These are phyloP conservation scores for Alternaria ventricosa DNA, from an alignment of 2,329 filamentous ascomycete species.

Conservation along the genomic window DNA sequence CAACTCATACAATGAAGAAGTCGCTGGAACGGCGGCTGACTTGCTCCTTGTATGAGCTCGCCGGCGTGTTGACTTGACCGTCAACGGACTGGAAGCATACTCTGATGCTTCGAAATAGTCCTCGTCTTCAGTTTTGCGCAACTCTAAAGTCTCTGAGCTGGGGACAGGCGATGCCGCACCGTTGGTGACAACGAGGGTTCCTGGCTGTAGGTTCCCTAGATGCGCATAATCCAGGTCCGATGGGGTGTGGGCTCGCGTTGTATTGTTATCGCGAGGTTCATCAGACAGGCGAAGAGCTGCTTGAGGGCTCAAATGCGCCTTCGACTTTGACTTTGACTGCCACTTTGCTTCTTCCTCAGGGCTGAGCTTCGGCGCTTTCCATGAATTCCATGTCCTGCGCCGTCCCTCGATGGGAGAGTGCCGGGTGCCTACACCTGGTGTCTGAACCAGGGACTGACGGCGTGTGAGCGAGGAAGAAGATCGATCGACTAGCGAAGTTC, in stretches of 20 bases:
- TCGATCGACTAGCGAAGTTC: constrained; percentile 27
- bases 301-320: constrained; percentile 29
- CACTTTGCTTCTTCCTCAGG: constrained; percentile 41
- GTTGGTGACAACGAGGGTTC: constrained; percentile 56
- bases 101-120: constrained; percentile 42
- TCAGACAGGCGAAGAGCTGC: constrained; percentile 29
- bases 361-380: constrained; percentile 33
- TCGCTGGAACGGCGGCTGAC: constrained; percentile 29
- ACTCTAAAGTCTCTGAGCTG: constrained; percentile 34
- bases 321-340: constrained; percentile 24
- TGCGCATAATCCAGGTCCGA: constrained; percentile 52
- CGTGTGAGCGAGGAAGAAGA: constrained; percentile 43
- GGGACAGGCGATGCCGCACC: constrained; percentile 55
- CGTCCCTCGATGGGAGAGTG: constrained; percentile 39
- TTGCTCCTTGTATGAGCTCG: constrained; percentile 37
- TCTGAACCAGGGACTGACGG: constrained; percentile 49
- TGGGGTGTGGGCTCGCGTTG: constrained; percentile 47
- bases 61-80: constrained; percentile 26
- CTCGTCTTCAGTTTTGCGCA: constrained; percentile 17
- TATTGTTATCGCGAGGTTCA: constrained; percentile 28
- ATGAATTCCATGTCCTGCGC: constrained; percentile 44
- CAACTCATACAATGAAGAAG: constrained; percentile 18
- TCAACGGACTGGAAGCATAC: constrained; percentile 23
- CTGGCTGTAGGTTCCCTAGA: constrained; percentile 51
- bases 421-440: constrained; percentile 50